phyloP scores from a whole-genome alignment of 2,329 filamentous ascomycete species.

The Thielaviopsis populi region DNA sequence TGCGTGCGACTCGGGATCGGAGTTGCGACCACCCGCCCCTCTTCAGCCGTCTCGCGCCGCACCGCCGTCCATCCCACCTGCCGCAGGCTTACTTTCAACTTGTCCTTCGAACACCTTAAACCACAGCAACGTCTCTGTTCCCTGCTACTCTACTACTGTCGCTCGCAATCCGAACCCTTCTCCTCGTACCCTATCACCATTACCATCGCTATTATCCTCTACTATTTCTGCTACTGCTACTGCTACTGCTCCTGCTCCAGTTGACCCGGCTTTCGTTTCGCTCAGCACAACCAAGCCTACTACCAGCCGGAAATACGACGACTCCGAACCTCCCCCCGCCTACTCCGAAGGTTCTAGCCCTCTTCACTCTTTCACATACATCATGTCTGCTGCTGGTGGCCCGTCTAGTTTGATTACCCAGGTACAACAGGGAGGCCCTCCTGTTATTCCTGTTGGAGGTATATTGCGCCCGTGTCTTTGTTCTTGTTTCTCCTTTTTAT shows the following conservation, averaged over 20 bases:
- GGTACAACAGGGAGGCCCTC: conserved; percentile 84
- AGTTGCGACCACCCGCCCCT: conserved; percentile 22
- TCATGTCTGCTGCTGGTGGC: conserved; percentile 96
- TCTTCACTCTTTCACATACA: conserved; percentile 80
- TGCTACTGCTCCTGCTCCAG: neutral
- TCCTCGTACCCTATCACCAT: neutral
- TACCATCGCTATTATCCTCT: neutral
- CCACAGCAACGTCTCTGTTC: conserved; percentile 24
- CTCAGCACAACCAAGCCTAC: conserved; percentile 57
- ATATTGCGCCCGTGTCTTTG: conserved; percentile 22
- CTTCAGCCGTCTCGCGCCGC: conserved; percentile 1
- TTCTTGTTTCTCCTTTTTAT: neutral
- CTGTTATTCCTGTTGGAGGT: conserved; percentile 82
- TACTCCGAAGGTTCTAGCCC: conserved; percentile 93
- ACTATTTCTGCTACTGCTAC: neutral
- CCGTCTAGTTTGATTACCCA: conserved; percentile 98
- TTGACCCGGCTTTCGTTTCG: neutral
- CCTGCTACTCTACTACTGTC: conserved; percentile 19
- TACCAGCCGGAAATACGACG: conserved; percentile 59
- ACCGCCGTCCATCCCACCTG: conserved; percentile 18
- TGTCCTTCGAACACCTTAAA: neutral
- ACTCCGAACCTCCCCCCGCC: conserved; percentile 85
- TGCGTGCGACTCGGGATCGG: conserved; percentile 26
- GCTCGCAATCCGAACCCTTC: neutral
- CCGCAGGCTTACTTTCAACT: conserved; percentile 15